A percentile compares a stretch with the other conserved stretches of the same genome.
These are phyloP conservation scores for Fusarium mangiferae DNA, from an alignment of 2,329 filamentous ascomycete genomes.

Conservation along the genomic window DNA sequence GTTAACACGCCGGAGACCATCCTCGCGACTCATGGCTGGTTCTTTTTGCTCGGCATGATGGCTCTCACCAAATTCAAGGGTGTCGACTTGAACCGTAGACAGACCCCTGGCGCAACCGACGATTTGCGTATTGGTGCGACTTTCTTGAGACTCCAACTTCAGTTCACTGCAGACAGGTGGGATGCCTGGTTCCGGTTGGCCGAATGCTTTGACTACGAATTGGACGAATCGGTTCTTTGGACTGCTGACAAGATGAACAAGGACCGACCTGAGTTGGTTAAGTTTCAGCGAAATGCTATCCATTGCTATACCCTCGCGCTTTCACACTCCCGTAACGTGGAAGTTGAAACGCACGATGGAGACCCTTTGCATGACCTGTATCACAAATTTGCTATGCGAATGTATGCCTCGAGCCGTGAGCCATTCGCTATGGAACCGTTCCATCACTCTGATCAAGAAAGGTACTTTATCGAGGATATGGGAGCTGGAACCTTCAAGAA, in stretches of 20 bases:
- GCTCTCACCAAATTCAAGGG: constrained; percentile 84
- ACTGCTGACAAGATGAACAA: constrained; percentile 92
- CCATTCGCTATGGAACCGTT: constrained; percentile 73
- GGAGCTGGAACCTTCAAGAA: constrained; percentile 63
- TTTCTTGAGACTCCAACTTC: constrained; percentile 83
- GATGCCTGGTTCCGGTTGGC: constrained; percentile 91
- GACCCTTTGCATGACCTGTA: constrained; percentile 69
- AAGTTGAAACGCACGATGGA: constrained; percentile 57
- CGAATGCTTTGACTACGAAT: constrained; percentile 86
- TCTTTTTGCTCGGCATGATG: constrained; percentile 89
- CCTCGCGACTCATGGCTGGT: constrained; percentile 87
- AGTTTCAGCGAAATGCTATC: constrained; percentile 81
- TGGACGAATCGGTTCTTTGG: constrained; percentile 90
- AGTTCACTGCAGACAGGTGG: constrained; percentile 85
- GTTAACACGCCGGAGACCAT: constrained; percentile 76
- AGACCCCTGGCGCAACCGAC: constrained; percentile 81
- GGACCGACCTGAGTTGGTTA: constrained; percentile 77
- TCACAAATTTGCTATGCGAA: constrained; percentile 68
- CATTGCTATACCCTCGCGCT: constrained; percentile 78
- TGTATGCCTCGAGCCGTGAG: constrained; percentile 71
- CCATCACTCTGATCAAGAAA: constrained; percentile 64
- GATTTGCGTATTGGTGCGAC: constrained; percentile 84
- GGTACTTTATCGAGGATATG: constrained; percentile 65
- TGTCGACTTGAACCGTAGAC: constrained; percentile 76
- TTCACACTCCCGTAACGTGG: constrained; percentile 62